Evolutionary conservation across 495 filamentous ascomycete genomes (phyloP).

Genomic region (Physcia stellaris): DNA sequence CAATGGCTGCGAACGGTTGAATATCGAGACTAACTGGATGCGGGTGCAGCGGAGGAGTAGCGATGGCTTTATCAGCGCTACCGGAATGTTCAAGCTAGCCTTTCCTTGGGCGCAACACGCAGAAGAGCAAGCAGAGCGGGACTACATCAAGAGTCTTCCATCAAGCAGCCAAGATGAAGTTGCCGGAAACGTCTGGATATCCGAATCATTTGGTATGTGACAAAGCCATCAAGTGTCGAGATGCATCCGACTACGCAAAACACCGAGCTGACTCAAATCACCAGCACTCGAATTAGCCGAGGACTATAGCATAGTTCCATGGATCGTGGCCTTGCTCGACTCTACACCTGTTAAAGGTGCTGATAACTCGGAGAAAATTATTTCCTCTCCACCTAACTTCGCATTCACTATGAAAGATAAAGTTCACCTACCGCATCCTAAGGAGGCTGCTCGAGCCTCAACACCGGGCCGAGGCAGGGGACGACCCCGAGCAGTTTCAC

Average conservation of each 20-base stretch:
- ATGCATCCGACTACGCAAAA: not conserved
- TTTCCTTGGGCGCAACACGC: constrained; percentile 80
- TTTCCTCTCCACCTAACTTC: constrained; percentile 58
- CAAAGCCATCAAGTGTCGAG: too few relatives aligned
- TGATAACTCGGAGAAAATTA: constrained; percentile 47
- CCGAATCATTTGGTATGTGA: constrained; percentile 58
- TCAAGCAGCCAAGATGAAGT: constrained; percentile 81
- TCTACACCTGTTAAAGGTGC: constrained; percentile 48
- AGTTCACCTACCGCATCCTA: constrained; percentile 20
- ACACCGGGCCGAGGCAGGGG: constrained; percentile 29
- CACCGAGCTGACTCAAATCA: not conserved
- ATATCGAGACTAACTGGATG: not conserved
- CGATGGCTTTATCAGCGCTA: constrained; percentile 89
- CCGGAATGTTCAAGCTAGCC: constrained; percentile 98
- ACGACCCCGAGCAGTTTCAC: constrained; percentile 43
- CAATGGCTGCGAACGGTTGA: not conserved
- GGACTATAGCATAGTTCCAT: constrained; percentile 69
- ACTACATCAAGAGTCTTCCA: constrained; percentile 63
- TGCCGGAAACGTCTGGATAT: constrained; percentile 93
- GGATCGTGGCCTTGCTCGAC: constrained; percentile 84
- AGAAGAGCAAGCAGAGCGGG: constrained; percentile 79
- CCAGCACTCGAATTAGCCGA: constrained; percentile 70
- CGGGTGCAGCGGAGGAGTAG: constrained; percentile 60
- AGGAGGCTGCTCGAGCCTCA: constrained; percentile 9
- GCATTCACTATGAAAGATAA: constrained; percentile 24